Evolutionary conservation across 257 asterid species (phyloP), one percentile per base, ranked within the genome.

Genomic region (Solanum gandarillasii): DNA sequence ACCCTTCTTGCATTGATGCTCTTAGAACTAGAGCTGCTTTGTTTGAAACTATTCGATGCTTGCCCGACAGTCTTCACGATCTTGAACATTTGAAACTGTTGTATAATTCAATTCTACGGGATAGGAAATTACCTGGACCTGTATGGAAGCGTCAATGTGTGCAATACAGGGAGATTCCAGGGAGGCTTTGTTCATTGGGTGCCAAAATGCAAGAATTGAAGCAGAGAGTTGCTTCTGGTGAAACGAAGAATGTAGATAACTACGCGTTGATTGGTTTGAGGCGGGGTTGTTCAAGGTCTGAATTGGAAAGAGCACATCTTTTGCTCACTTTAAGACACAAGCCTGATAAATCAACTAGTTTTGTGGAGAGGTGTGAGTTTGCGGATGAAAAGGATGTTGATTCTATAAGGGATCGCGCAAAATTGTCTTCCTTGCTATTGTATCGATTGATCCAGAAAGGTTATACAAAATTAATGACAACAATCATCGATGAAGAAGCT

Each of bases 371-470:
- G 84, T 94, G 96, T 52, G 98, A 95, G 86, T 93, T 94, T 88
- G 91, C 94, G 0, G 95, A 95, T 41, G 95, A 93, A 27, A 84
- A 89, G 52, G 96, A 94, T 5, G 73, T 91, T 31, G 98, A 95
- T 60, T 90, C 98, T 1, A 94, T 92, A 3, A 87, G 95, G 36
- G 98, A 95, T 82, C 88, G 96, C 1, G 94, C 98, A 0, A 93
- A 76, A 83, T 87, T 95, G 95, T 93, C 98, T 7, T 81, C 96
- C 2, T 87, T 94, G 86, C 83, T 93, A 86, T 90, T 95, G 90
- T 95, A 91, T 78, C 93, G 98, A 89, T 91, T 93, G 96, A 93
- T 95, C 88, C 98, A 95, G 91, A 95, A 92, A 90, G 98, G 96
- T 12, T 89, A 94, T 32, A 90, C 92, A 1, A 89, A 86, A 31